Base-by-base conservation (phyloP, 2,329 filamentous ascomycete genomes). In the Scytalidium sp. region DNA sequence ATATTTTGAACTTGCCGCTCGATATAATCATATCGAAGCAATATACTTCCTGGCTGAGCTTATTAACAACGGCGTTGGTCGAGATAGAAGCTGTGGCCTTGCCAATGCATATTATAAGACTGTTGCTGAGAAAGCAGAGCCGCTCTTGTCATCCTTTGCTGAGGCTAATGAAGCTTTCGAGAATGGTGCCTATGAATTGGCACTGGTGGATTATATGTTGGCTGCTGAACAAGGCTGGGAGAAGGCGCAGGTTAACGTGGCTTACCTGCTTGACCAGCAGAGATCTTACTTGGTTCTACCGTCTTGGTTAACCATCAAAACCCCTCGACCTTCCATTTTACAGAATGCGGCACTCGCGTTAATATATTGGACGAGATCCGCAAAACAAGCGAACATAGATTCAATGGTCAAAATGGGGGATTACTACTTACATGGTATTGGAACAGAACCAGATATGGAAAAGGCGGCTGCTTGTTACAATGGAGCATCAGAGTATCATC, bases 341-440 rank as follows among this genome's bases (percentile, higher is more conserved):
- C 73, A 74, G 45, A 82, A 87, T 63, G 74, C 82, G 1, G 73
- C 76, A 2, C 70, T 68, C 27, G 65, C 65, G 43, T 77, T 99
- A 45, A 85, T 96, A 29, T 94, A 96, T 71, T 99, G 92, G 90
- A 97, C 93, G 1, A 84, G 94, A 29, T 97, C 93, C 9, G 91
- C 94, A 2, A 88, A 90, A 57, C 95, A 99, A 66, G 81, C 85
- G 43, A 99, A 99, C 58, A 87, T 96, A 42, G 94, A 99, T 69
- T 89, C 92, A 0, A 78, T 96, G 55, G 88, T 99, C 57, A 99
- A 99, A 72, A 96, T 97, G 88, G 94, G 94, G 36, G 95, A 99
- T 70, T 97, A 97, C 69, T 97, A 99, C 67, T 84, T 96, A 25
- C 72, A 82, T 49, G 94, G 94, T 6, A 80, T 92, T 20, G 93